Base-by-base conservation (phyloP, 1,284 basidiomycete genomes). In the Cryptococcus sp. region DNA sequence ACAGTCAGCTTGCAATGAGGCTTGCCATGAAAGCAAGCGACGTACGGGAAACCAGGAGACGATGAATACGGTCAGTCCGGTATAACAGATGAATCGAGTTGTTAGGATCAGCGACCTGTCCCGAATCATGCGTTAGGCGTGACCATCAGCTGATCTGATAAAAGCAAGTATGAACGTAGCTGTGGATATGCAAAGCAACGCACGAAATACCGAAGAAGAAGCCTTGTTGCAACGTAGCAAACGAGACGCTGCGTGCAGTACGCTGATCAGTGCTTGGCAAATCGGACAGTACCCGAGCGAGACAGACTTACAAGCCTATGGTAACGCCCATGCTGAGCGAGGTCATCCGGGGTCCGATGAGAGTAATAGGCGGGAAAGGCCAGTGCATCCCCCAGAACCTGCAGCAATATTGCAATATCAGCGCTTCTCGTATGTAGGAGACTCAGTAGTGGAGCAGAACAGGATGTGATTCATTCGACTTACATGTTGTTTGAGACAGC, bases 331-430 rank as follows among this genome's bases (percentile, higher is more conserved):
- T 54, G 51, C 64, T 62, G 51, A 66, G 65, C 15, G 65, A 68
- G 17, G 63, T 68, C 47, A 64, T 54, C 16, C 70, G 44, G 2
- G 67, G 69, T 22, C 70, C 70, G 10, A 72, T 67, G 2, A 72
- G 58, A 0, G 70, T 70, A 22, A 72, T 62, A 38, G 63, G 65
- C 46, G 57, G 55, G 51, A 61, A 59, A 7, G 62, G 59, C 17
- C 62, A 47, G 50, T 70, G 67, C 67, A 70, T 70, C 2, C 70
- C 70, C 53, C 59, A 70, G 22, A 61, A 64, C 46, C 69, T 68
- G 44, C 15, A 15, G 3, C 8, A 46, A 38, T 22, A 38, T 26
- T 29, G 55, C 15, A 11, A 29, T 10, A 44, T 43, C 39, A 26
- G 20, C 5, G 25, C 20, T 25, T 34, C 17, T n/a, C 49, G 49